Percentiles rank a stretch among this genome's conserved stretches.
These are phyloP conservation scores for Miamiensis avidus DNA, from an alignment of 169 alveolate genomes.

Conservation along the genomic window DNA sequence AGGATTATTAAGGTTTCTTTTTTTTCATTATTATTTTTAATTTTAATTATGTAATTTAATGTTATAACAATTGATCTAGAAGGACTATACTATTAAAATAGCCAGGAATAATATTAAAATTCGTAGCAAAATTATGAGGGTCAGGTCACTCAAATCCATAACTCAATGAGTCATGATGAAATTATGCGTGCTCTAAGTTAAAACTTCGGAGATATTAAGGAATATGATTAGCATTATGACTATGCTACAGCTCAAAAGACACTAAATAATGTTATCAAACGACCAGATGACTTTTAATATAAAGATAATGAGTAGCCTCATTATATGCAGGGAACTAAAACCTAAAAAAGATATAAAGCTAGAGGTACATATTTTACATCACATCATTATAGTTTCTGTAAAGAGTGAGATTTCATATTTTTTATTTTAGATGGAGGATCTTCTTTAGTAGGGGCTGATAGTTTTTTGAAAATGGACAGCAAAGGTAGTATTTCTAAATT, in stretches of 20 bases:
- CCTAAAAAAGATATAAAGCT: conserved; percentile 41
- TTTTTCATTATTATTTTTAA: too few relatives aligned
- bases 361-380: conserved; percentile 2
- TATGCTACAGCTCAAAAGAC: conserved; percentile 31
- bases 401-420: too few relatives aligned
- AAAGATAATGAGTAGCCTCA: conserved; percentile 38
- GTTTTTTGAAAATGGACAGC: background rate
- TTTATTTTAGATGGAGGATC: background rate
- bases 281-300: conserved; percentile 27
- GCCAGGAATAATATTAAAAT: conserved; percentile 13
- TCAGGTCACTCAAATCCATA: conserved; percentile 8
- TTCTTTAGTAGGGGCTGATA: background rate
- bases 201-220: conserved; percentile 36
- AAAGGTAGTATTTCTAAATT: background rate
- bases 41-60: too few relatives aligned
- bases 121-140: background rate
- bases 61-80: too few relatives aligned
- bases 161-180: conserved; percentile 33
- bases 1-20: too few relatives aligned
- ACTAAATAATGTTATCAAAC: conserved; percentile 37
- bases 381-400: too few relatives aligned
- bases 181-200: conserved; percentile 23
- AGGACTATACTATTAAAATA: too few relatives aligned
- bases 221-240: conserved; percentile 41
- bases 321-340: conserved; percentile 40